Base-by-base conservation (phyloP, 768 basidiomycete species). In the Mycena vitilis region DNA sequence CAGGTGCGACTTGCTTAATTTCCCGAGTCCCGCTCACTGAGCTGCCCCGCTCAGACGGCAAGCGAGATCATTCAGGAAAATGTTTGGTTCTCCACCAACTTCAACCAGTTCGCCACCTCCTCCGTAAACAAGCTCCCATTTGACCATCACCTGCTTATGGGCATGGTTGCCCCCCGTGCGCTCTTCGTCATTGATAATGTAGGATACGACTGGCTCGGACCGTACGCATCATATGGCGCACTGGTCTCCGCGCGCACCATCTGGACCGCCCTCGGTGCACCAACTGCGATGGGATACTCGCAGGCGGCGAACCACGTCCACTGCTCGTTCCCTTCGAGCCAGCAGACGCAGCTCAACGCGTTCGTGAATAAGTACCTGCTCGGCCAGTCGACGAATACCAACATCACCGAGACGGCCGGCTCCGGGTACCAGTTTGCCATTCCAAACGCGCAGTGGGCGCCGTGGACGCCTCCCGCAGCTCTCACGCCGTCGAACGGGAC, bases 101-200 rank as follows among this genome's bases (percentile, higher is more conserved):
- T 88, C 77, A 77, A 83, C 61, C 77, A 79, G 62, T 88, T 81
- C 76, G 84, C 83, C 9, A 45, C 18, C 7, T 83, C 81, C 75
- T 75, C 78, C 48, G 78, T 88, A 37, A 75, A 76, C 72, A 74
- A 70, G 60, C 83, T 89, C n/a, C 87, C 87, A 13, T 84, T 83
- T 76, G 88, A 89, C 77, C 88, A 89, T 77, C 88, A 89, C 75
- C 63, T 84, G 73, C 86, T 89, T 70, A 81, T 85, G 9, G 88
- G 80, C 0, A 74, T 89, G 62, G 81, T 89, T 63, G 87, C 88
- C 15, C 88, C 88, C 20, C 86, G 88, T 52, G 82, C 78, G 3
- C 70, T 89, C 49, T 78, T 87, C 64, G 77, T 84, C 64, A 86
- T 85, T 71, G 88, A 88, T 74, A 88, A 89, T 76, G 85, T 86